A percentile compares a stretch with the other conserved stretches of the same genome.
phyloP scores from a whole-genome alignment of 768 basidiomycete genomes.

The Dioszegia crocea region DNA sequence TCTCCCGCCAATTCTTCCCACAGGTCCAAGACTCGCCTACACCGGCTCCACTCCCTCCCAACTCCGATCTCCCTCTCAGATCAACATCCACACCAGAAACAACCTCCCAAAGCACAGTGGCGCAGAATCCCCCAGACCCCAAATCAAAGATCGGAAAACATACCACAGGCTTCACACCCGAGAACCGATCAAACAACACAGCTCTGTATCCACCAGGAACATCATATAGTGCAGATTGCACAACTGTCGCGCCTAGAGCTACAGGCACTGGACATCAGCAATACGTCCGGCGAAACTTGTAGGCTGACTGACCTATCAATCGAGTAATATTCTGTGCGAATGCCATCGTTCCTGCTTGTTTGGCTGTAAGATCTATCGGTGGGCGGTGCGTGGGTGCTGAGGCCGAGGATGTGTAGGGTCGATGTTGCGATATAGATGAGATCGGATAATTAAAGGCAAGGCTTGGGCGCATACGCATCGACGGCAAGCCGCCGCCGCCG shows the following conservation, averaged over 20 bases:
- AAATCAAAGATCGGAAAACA: constrained; percentile 25
- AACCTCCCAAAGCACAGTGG: no score
- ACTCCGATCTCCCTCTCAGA: no score
- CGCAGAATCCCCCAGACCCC: background rate
- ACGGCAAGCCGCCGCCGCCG: background rate
- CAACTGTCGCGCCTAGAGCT: constrained; percentile 53
- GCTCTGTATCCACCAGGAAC: constrained; percentile 80
- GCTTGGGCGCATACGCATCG: background rate
- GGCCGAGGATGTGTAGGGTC: background rate
- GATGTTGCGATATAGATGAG: background rate
- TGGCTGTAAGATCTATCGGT: background rate
- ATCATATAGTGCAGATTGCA: constrained; percentile 60
- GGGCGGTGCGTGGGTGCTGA: background rate
- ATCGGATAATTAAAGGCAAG: background rate
- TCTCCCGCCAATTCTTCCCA: no score
- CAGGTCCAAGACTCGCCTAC: no score
- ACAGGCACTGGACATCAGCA: constrained; percentile 60
- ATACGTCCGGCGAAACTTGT: background rate
- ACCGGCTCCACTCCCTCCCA: no score
- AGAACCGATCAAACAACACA: constrained; percentile 97
- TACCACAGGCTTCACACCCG: constrained; percentile 79
- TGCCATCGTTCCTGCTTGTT: constrained; percentile 20
- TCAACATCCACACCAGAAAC: no score
- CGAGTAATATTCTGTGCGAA: constrained; percentile 31
- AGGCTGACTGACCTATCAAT: constrained; percentile 21